Evolutionary conservation across 805 yeast species (phyloP), one percentile per base, ranked within the genome.

Genomic region (Sungouiozyma ichnusensis): DNA sequence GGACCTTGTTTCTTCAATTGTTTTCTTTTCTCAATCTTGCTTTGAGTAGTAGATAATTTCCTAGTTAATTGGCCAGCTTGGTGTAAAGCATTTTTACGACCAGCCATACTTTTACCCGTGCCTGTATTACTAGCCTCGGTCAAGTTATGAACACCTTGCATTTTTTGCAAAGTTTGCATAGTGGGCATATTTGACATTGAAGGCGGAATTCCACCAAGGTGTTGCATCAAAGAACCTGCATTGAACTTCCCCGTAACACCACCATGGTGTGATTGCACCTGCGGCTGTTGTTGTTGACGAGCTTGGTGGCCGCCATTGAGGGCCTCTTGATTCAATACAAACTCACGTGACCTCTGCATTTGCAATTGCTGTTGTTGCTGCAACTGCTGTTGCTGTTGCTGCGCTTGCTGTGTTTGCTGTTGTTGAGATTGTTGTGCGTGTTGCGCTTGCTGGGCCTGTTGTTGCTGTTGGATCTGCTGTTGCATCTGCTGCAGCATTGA

Each of bases 1-100:
- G 66, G 66, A 17, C 65, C 66, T 45, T 55, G 59, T 43, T 60
- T 62, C 46, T 61, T 54, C 39, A 61, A 45, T 33, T 54, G 56
- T 43, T 61, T 61, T 44, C 65, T 53, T 43, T 57, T 61, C 37
- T 60, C 64, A 35, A 62, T 60, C 45, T 64, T 55, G 39, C 62
- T 57, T 43, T 62, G 66, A 9, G 65, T 58, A 2, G 61, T 54
- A 7, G 65, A 60, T 46, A 60, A 46, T 41, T 54, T 60, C 43
- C 61, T 62, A 24, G 52, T 55, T 16, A 45, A 51, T 15, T 38
- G 36, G 14, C 18, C 15, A 19, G 18, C 14, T 14, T 36, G 15
- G 16, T 19, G 20, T 9, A 20, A 17, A 4, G 20, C 24, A 36
- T 27, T 40, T 8, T 38, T 38, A n/a, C 20, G 29, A 6, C 29